Base-by-base conservation (phyloP, 2,329 filamentous ascomycete genomes). In the Aquanectria penicillioides region DNA sequence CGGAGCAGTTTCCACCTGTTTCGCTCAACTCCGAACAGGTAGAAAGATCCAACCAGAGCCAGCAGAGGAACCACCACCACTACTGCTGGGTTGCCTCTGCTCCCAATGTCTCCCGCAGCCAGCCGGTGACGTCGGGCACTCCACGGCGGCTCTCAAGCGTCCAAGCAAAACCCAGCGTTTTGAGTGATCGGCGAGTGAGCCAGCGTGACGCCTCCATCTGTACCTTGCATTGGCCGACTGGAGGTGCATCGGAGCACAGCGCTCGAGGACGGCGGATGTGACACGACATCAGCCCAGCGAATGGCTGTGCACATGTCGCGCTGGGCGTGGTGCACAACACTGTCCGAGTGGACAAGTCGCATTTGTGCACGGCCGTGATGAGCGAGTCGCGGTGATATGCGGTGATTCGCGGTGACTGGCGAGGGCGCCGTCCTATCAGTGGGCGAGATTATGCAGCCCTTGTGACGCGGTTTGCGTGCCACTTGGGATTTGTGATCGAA, bases 381-480 rank as follows among this genome's bases (percentile, higher is more conserved):
- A 34, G 54, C 51, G 60, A 64, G 64, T 55, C 66, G 66, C 58
- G 60, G 65, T 50, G 57, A 64, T 62, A 37, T 18, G 44, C 55
- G 55, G 37, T 49, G 49, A 65, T 68, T 64, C 54, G 65, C 53
- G 47, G 58, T 52, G 60, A 59, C 61, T 59, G 47, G 52, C 52
- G 56, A 64, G 60, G 62, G 57, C 37, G 55, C 60, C 48, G 52
- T 50, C 73, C 72, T 67, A 72, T 75, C 71, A 72, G 59, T 65
- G 62, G 31, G 62, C 71, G 69, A 63, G 60, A 68, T 73, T 75
- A 68, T 75, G 74, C 73, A 75, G 66, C 67, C 64, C 68, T 71
- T 74, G 73, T 74, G 72, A 74, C 66, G 67, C 67, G 63, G 66
- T 67, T 68, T 71, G 69, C 69, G 70, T 72, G 70, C 69, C 70